Base-by-base conservation (phyloP, 1,284 basidiomycete species). In the Ceratobasidium sp. region DNA sequence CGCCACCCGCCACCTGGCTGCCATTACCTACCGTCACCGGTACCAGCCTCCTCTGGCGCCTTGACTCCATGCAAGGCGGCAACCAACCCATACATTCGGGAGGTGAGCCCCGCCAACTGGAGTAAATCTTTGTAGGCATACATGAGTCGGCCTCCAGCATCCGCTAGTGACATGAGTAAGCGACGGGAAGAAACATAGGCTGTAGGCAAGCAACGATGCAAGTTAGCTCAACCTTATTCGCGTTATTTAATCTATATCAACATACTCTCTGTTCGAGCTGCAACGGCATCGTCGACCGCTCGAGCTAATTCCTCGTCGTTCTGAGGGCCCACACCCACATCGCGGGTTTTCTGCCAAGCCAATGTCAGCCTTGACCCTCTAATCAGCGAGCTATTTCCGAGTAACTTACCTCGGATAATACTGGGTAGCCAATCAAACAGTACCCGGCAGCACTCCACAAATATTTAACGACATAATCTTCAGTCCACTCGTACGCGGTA, bases 101-200 rank as follows among this genome's bases (percentile, higher is more conserved):
- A 89, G 0, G 95, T 98, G 73, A 95, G 88, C 8, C 95, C 95
- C 0, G 94, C 93, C 27, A 98, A 85, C 77, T 97, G 93, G 47
- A 97, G 87, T 1, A 99, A 82, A 74, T 96, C 94, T 75, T 93
- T 93, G 78, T 93, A 92, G 6, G 90, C 89, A 76, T 92, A 93
- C 91, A 94, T 94, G 47, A 97, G 80, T 41, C 94, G 84, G 1
- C 95, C 94, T 21, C 95, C 96, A 0, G 95, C 96, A 75, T 99
- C 95, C 2, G 95, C 95, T 4, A 98, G 85, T 0, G 95, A 95
- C 39, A 98, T 83, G 1, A 98, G 83, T 2, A 98, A 84, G 21
- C 95, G 85, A n/a, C 95, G 86, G 72, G 95, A 97, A 23, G 95
- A 96, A 68, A 98, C 94, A 77, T 98, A 98, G n/a, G 88, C 92